These are phyloP conservation scores for Allodekkera sacchari DNA, from an alignment of 805 yeast species.

Conservation along the genomic window DNA sequence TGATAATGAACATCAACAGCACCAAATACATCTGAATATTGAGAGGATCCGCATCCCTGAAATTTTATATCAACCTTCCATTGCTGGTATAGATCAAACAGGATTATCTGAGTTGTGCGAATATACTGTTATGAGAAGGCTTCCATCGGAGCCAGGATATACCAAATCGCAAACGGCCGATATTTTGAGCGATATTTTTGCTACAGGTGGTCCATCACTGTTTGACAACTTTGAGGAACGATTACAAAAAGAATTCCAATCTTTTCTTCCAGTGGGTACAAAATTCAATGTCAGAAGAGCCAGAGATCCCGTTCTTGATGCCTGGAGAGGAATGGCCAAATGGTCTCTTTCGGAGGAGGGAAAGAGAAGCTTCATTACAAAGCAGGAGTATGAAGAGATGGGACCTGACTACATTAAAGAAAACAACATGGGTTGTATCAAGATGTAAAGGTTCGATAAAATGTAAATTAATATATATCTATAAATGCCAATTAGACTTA, in stretches of 20 bases:
- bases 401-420: conserved; percentile 88
- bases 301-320: conserved; percentile 60
- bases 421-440: conserved; percentile 56
- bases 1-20: conserved; percentile 76
- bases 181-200: conserved; percentile 55
- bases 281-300: conserved; percentile 57
- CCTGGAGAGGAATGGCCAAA: conserved; percentile 92
- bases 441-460: conserved; percentile 8
- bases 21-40: conserved; percentile 83
- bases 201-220: conserved; percentile 80
- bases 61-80: conserved; percentile 82
- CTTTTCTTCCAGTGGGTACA: conserved; percentile 62
- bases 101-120: conserved; percentile 78
- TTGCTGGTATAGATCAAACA: conserved; percentile 94
- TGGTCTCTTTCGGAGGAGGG: conserved; percentile 50
- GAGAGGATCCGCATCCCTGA: conserved; percentile 93
- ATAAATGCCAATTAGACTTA: background rate
- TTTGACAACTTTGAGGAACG: conserved; percentile 62
- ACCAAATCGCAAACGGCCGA: conserved; percentile 43
- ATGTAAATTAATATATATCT: background rate
- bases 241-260: conserved; percentile 57
- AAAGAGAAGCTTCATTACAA: conserved; percentile 44
- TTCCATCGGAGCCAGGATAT: conserved; percentile 42
- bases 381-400: conserved; percentile 73
- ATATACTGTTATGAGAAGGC: conserved; percentile 52